Evolutionary conservation across 768 basidiomycete species (phyloP), one percentile per base, ranked within the genome.

Genomic region (Boletus pseudo-olivaceus): DNA sequence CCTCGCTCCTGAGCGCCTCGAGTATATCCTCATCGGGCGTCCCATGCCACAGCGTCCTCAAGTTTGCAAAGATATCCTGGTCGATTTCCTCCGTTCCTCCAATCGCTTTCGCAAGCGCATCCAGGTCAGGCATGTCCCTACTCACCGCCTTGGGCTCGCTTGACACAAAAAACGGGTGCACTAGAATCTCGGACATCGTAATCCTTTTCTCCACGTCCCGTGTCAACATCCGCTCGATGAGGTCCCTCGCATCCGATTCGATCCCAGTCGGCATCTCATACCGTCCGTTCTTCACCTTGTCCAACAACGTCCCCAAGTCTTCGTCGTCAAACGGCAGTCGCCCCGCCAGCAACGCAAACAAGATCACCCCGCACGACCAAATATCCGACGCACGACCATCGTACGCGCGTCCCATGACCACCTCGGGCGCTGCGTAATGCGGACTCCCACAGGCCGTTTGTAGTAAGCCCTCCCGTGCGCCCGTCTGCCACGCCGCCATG

Each of bases 361-460:
- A 80, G 60, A 96, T 93, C 66, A 98, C 84, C 52, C 95, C 95
- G 64, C 94, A 95, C 38, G 93, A 96, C 95, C 95, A 98, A 67
- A 95, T 91, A 72, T 98, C 95, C 19, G 93, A 85, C n/a, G 82
- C 78, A 3, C 85, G 81, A 8, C 94, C 95, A 62, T 93, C 81
- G 69, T 98, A 98, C 5, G 84, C 80, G 42, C 82, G 76, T 5
- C 93, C 93, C 68, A 82, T 79, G 58, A 96, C 82, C 53, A 98
- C 85, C 73, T 98, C 95, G 1, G 95, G 94, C 12, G 90, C 90
- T 17, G 93, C 93, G 55, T 98, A 97, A 69, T 97, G 95, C 51
- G 94, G 94, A 61, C 90, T 93, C 30, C 95, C 95, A 61, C 95
- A 97, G 23, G 89, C 88, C 0, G 94, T 97, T 62, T 81, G 80